Conservation (phyloP, 1,139 yeast genomes). For the Torulaspora globosa region DNA sequence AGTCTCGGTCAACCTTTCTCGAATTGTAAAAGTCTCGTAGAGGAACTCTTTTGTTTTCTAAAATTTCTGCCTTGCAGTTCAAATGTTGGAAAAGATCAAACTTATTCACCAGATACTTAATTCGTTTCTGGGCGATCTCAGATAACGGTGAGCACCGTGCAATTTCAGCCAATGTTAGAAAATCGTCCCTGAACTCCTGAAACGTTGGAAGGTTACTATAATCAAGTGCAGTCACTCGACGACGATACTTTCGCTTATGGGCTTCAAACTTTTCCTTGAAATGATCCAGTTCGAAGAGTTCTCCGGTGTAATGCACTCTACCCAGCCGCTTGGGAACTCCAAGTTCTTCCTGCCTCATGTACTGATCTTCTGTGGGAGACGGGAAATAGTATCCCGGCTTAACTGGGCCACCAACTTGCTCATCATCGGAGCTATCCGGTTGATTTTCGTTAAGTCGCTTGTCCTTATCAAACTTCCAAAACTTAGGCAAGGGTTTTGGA, state of each 20-base stretch:
- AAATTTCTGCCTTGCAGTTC: conserved; percentile 31
- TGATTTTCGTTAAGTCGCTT: conserved; percentile 21
- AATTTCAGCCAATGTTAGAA: conserved; percentile 16
- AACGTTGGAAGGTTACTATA: conserved; percentile 22
- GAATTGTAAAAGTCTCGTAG: conserved; percentile 96
- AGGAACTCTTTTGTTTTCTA: conserved; percentile 57
- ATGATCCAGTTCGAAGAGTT: conserved; percentile 27
- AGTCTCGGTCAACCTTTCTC: conserved; percentile 94
- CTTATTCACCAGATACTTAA: conserved; percentile 28
- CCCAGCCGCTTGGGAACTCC: conserved; percentile 10
- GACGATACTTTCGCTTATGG: conserved; percentile 9
- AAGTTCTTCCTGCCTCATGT: conserved; percentile 6
- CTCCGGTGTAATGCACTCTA: conserved; percentile 30
- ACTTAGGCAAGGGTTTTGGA: conserved; percentile 35
- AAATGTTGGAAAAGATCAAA: conserved; percentile 34
- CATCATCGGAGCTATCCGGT: conserved; percentile 4
- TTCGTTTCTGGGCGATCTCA: conserved; percentile 25
- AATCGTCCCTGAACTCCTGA: conserved; percentile 26
- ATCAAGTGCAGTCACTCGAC: conserved; percentile 5
- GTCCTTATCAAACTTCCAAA: conserved; percentile 35
- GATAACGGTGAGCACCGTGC: conserved; percentile 20
- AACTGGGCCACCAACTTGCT: conserved; percentile 1
- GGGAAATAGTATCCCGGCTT: conserved; percentile 14
- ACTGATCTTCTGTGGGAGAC: conserved; percentile 9
- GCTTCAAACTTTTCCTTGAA: conserved; percentile 19